Evolutionary conservation across 495 filamentous ascomycete species (phyloP).

Genomic region (Podospora appendiculata): DNA sequence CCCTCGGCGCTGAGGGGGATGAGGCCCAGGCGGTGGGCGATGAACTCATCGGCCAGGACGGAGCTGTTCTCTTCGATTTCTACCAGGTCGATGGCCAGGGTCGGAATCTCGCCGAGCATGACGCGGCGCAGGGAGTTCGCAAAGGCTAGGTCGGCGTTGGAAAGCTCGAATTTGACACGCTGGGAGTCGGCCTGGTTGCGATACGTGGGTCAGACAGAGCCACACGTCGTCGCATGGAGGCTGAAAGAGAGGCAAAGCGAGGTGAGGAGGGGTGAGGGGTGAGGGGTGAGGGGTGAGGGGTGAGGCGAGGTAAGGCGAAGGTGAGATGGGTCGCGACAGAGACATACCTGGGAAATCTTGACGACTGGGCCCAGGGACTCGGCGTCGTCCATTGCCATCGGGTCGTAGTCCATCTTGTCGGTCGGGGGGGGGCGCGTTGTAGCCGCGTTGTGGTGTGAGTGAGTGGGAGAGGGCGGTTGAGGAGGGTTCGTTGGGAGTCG

Average conservation of each 20-base stretch:
- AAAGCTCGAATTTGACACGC: constrained; percentile 75
- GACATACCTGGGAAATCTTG: constrained; percentile 60
- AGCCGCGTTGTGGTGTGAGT: neutral
- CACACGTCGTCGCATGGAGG: no score
- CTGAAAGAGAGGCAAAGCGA: neutral
- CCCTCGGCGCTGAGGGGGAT: constrained; percentile 80
- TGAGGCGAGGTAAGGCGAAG: neutral
- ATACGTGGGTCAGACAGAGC: no score
- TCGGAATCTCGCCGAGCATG: constrained; percentile 92
- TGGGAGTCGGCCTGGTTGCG: constrained; percentile 51
- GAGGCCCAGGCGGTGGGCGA: constrained; percentile 86
- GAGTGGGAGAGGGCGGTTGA: neutral
- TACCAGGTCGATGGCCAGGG: constrained; percentile 89
- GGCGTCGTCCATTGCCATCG: constrained; percentile 50
- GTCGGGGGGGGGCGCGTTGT: neutral
- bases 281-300: neutral
- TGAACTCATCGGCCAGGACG: constrained; percentile 91
- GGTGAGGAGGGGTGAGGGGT: neutral
- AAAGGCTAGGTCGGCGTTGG: constrained; percentile 73
- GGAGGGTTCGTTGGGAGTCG: no score
- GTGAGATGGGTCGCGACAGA: neutral
- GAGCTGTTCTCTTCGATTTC: constrained; percentile 90
- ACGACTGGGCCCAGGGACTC: constrained; percentile 61
- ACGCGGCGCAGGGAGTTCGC: constrained; percentile 91
- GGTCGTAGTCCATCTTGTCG: constrained; percentile 56